A percentile compares a stretch with the other conserved stretches of the same genome.
These are phyloP conservation scores for Pleurotus ostreatus DNA, from an alignment of 768 basidiomycete genomes.

Conservation along the genomic window DNA sequence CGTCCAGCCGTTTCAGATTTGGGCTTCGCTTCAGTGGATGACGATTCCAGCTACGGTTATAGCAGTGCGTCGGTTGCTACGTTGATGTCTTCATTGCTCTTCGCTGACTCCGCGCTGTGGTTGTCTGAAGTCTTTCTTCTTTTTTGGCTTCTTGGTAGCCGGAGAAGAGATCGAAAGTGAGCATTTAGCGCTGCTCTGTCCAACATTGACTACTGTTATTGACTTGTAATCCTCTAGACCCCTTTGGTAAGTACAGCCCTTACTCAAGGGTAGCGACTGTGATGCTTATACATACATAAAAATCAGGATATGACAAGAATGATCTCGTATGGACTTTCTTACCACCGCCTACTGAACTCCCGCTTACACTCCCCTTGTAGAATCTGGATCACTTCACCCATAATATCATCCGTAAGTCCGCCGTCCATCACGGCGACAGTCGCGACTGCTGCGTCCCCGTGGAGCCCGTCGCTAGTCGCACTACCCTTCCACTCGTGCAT, in stretches of 20 bases:
- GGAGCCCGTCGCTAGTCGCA: too few relatives aligned
- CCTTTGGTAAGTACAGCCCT: conserved; percentile 25
- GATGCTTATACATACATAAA: background rate
- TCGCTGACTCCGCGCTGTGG: background rate
- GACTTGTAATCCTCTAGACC: conserved; percentile 25
- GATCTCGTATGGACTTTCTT: conserved; percentile 46
- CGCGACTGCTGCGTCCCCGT: too few relatives aligned
- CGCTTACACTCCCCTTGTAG: conserved; percentile 20
- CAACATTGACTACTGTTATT: background rate
- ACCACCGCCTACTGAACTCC: background rate
- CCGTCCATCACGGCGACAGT: background rate
- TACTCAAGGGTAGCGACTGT: background rate
- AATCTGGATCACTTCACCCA: conserved; percentile 72
- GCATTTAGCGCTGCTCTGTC: conserved; percentile 16
- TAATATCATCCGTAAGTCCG: conserved; percentile 56
- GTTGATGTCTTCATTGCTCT: background rate
- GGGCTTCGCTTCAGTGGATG: conserved; percentile 47
- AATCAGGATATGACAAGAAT: conserved; percentile 64
- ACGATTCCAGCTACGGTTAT: conserved; percentile 63
- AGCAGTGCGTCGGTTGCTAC: conserved; percentile 32
- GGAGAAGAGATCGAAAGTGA: conserved; percentile 74
- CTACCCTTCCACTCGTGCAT: background rate
- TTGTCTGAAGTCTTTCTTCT: conserved; percentile 50
- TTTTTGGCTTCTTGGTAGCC: conserved; percentile 71
- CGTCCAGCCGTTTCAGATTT: conserved; percentile 62